Evolutionary conservation across 2,329 filamentous ascomycete species (phyloP), one percentile per base, ranked within the genome.

Genomic region (Fusarium pseudoanthophilum): DNA sequence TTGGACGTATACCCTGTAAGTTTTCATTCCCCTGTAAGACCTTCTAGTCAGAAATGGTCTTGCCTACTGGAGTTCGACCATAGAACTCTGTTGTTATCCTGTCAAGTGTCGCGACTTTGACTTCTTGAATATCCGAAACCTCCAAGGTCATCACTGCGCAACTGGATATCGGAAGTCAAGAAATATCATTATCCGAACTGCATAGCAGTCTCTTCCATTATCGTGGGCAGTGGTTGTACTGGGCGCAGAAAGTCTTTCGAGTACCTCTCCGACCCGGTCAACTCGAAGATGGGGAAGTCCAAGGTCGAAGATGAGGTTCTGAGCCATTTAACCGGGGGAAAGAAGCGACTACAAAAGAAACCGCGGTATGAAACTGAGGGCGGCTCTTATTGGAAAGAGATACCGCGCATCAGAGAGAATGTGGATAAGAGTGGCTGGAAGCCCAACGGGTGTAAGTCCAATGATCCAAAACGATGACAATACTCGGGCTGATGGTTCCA

Each of bases 71-170:
- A 3, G 11, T 24, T 11, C 32, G 21, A 21, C 4, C 32, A 1
- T 9, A 24, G 11, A 21, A 11, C 0, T 11, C 4, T 14, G 10
- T 26, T 52, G n/a, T 0, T 26, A 26, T 37, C n/a, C 7, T 37
- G 8, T 11, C 32, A 11, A 37, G 11, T 28, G 16, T 15, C n/a
- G 8, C 1, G 32, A 10, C 11, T 10, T 21, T 37, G 49, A 51
- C 30, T 14, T 51, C 48, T 36, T 51, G 30, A 51, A 11, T 7
- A 20, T 20, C 11, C 10, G 2, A 24, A 14, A 13, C 8, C 48
- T 51, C 21, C 21, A 34, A 36, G 0, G 7, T 51, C 4, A 30
- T 2, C 18, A 51, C 30, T 36, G 1, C 30, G 30, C 5, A 15
- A 24, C 20, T n/a, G 30, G 11, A 15, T 7, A 18, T 34, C 30